Evolutionary conservation across 305 asterid genomes (phyloP).

Genomic region (Plantago lanceolata): DNA sequence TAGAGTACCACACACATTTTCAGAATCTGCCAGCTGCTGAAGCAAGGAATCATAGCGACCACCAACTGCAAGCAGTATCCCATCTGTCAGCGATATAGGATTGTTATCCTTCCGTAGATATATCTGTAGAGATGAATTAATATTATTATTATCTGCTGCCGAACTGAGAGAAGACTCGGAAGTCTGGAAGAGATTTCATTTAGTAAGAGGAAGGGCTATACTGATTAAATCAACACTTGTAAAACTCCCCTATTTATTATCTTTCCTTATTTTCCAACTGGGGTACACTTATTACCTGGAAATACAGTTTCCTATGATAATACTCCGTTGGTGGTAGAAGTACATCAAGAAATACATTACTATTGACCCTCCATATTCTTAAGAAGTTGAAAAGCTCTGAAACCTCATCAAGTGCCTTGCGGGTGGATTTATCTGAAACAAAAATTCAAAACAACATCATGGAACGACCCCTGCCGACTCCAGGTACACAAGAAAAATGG

Average conservation of each 20-base stretch:
- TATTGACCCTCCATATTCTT: conserved; percentile 76
- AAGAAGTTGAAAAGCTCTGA: conserved; percentile 76
- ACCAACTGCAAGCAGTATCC: conserved; percentile 87
- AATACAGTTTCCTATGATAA: conserved; percentile 79
- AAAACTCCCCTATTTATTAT: too few species aligned
- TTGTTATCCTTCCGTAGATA: conserved; percentile 61
- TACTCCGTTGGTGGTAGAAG: conserved; percentile 94
- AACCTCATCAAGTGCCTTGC: conserved; percentile 89
- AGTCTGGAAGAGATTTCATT: too few species aligned
- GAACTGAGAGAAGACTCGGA: too few species aligned
- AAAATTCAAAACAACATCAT: conserved; percentile 21
- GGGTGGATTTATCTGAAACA: conserved; percentile 72
- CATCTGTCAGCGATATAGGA: conserved; percentile 65
- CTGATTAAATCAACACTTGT: too few species aligned
- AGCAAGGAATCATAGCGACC: conserved; percentile 94
- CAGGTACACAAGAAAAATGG: conserved; percentile 1
- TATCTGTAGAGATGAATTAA: conserved; percentile 47
- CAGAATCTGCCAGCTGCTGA: conserved; percentile 53
- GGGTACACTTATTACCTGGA: conserved; percentile 84
- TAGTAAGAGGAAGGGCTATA: too few species aligned
- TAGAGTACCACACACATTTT: conserved; percentile 51
- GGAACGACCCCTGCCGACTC: conserved; percentile 15
- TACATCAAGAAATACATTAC: conserved; percentile 61
- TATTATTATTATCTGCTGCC: neutral
- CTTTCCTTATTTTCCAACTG: conserved; percentile 18